phyloP scores from a whole-genome alignment of 345 rosid genomes.

The Chamaenerion angustifolium region DNA sequence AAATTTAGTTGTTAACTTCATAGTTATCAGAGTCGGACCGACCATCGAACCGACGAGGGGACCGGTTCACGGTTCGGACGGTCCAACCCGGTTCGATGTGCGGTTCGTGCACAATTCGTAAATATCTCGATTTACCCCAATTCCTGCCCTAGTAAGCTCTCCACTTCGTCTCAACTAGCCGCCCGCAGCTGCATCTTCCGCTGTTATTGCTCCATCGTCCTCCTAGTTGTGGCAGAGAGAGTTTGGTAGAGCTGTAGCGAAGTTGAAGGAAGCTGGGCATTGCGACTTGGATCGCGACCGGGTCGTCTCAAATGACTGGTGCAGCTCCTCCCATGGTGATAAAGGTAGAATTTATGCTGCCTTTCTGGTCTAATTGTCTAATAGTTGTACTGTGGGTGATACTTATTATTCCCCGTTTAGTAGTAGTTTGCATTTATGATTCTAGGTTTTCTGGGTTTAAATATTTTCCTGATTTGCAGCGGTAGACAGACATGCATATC shows the following conservation, averaged over 20 bases:
- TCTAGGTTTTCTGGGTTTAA: too few relatives aligned
- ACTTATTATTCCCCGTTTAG: too few relatives aligned
- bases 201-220: neutral
- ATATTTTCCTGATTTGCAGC: too few relatives aligned
- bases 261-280: slow-evolving; percentile 27
- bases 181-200: slow-evolving; percentile 8
- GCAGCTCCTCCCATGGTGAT: slow-evolving; percentile 18
- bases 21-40: too few relatives aligned
- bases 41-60: too few relatives aligned
- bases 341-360: slow-evolving; percentile 20
- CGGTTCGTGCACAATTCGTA: too few relatives aligned
- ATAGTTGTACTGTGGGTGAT: too few relatives aligned
- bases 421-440: too few relatives aligned
- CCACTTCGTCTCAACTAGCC: slow-evolving; percentile 19
- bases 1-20: too few relatives aligned
- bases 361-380: neutral
- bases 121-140: slow-evolving; percentile 24
- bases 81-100: too few relatives aligned
- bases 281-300: slow-evolving; percentile 19
- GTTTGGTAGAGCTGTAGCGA: slow-evolving; percentile 8
- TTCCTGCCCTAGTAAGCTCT: slow-evolving; percentile 16
- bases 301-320: slow-evolving; percentile 20
- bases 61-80: too few relatives aligned
- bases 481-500: too few relatives aligned
- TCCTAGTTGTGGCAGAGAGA: neutral